Evolutionary conservation across 805 yeast species (phyloP), one percentile per base, ranked within the genome.

Genomic region (Scheffersomyces stipitis): DNA sequence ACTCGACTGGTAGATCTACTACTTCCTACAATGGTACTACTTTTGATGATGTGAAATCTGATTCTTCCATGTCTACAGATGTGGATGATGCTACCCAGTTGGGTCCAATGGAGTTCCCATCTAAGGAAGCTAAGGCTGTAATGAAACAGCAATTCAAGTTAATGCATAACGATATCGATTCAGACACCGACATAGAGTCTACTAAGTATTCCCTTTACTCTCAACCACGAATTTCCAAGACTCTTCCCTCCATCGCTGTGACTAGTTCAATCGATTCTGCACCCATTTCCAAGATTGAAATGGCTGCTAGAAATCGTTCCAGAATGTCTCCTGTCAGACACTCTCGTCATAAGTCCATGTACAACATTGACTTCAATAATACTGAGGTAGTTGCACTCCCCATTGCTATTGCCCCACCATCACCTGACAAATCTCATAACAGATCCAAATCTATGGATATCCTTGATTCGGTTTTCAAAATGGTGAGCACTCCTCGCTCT

Each of bases 331-430:
- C 60, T 4, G 45, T 45, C 17, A 58, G 62, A 26, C 75, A 69
- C 35, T 41, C 59, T n/a, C 63, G 75, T 22, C 64, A 62, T 35
- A 60, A 61, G 32, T 66, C 71, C 2, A 55, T 68, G 69, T 61
- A 55, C 36, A 57, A 54, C 36, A 65, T 69, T 29, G 52, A 54
- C 30, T 46, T 45, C 14, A 44, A 45, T 15, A 28, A 27, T 5
- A 36, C 28, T 32, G 33, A 31, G 16, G 7, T 24, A 9, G 26
- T 24, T 5, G 33, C 31, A 13, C 18, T 16, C 27, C 36, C 37
- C 18, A 33, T 26, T 37, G 41, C 35, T 20, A 10, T 17, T 9
- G 7, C 26, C 10, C 23, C 10, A 5, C 16, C n/a, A 12, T 8
- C 10, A 20, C 26, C 4, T n/a, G 4, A 18, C 5, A 22, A 20